phyloP scores from a whole-genome alignment of 306 rosid species.

The Comarum palustre region DNA sequence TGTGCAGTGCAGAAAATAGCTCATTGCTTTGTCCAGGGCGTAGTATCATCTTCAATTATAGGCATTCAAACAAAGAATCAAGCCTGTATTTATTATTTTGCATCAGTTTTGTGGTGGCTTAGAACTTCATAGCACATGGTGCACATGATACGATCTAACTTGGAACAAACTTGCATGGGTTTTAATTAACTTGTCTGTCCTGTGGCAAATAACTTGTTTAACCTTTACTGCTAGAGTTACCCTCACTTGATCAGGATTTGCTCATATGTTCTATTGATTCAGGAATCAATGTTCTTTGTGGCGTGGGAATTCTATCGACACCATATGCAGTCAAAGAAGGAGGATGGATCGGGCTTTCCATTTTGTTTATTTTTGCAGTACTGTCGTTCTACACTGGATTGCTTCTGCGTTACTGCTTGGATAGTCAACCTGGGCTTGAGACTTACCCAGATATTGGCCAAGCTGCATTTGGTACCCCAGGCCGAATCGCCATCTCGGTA shows the following conservation, averaged over 20 bases:
- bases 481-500: conserved; percentile 80
- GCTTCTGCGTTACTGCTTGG: conserved; percentile 81
- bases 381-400: conserved; percentile 92
- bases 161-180: not conserved
- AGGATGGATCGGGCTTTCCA: conserved; percentile 80
- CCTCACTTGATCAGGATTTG: not conserved
- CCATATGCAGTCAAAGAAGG: conserved; percentile 86
- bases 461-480: conserved; percentile 84
- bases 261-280: conserved; percentile 17
- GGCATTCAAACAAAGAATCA: conserved; percentile 15
- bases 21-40: conserved; percentile 26
- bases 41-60: conserved; percentile 9
- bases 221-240: not conserved
- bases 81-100: conserved; percentile 14
- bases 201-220: not conserved
- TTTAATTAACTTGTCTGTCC: not conserved
- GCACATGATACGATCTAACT: conserved; percentile 23
- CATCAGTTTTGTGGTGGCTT: conserved; percentile 10
- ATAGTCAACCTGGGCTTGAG: conserved; percentile 84
- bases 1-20: not conserved
- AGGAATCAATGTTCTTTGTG: conserved; percentile 93
- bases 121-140: conserved; percentile 22
- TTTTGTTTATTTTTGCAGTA: conserved; percentile 62
- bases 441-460: conserved; percentile 98
- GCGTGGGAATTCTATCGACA: conserved; percentile 93